phyloP scores from a whole-genome alignment of 2,329 filamentous ascomycete genomes.

The Paecilomyces formosus region DNA sequence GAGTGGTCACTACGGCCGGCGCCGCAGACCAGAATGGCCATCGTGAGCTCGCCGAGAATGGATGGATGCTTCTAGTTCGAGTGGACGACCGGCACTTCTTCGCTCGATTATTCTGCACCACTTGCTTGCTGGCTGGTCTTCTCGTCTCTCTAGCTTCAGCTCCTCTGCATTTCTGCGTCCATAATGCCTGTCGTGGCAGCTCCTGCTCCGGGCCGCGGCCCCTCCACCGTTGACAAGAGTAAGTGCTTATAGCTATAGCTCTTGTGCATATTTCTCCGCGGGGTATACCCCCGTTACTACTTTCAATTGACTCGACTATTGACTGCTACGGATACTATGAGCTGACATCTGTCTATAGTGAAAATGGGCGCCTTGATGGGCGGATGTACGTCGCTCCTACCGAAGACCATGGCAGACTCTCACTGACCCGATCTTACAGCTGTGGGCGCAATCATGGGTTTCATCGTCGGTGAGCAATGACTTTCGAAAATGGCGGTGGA shows the following conservation, averaged over 20 bases:
- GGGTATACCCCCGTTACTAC: neutral
- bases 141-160: no score
- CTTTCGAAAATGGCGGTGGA: neutral
- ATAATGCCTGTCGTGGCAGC: constrained; percentile 52
- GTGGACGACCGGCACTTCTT: neutral
- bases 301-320: neutral
- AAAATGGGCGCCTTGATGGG: constrained; percentile 99
- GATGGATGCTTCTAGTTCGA: neutral
- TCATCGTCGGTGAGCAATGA: constrained; percentile 75
- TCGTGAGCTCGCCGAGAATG: neutral
- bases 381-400: constrained; percentile 60
- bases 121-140: neutral
- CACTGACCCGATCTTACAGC: constrained; percentile 45
- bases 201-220: constrained; percentile 46
- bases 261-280: neutral
- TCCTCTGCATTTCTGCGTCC: constrained; percentile 10
- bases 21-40: neutral
- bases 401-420: neutral
- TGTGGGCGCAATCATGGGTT: constrained; percentile 92
- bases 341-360: constrained; percentile 49
- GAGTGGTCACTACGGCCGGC: neutral
- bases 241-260: constrained; percentile 20
- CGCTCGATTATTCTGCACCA: neutral
- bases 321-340: neutral
- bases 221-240: constrained; percentile 67